Evolutionary conservation across 257 asterid species (phyloP), one percentile per base, ranked within the genome.

Genomic region (Knoxia roxburghii): DNA sequence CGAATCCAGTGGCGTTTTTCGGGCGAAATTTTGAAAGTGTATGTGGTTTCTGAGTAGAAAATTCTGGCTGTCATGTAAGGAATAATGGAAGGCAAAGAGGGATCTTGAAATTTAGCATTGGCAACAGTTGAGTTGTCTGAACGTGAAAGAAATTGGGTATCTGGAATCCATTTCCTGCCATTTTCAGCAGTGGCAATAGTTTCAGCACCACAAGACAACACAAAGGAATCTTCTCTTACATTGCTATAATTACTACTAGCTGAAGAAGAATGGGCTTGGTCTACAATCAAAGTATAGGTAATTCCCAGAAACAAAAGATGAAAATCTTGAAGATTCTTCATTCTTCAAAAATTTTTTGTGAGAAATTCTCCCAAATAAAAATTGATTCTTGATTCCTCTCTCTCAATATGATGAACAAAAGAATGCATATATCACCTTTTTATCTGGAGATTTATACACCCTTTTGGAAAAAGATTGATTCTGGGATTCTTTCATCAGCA

Each of bases 21-120:
- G 0, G 86, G 79, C 6, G 87, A 80, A 61, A 86, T 27, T 0
- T 70, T 15, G 77, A 90, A 81, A 13, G 45, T 66, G 55, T 87
- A 87, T 0, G 85, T 63, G 61, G 95, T 29, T 79, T 80, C 41
- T 50, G 76, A 69, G 59, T 65, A 55, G 74, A 90, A 86, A 32
- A 90, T 37, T 46, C 95, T 78, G 27, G 95, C 90, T 0, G 83
- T 79, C 97, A 87, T 87, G 77, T 85, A 90, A 0, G 95, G 97
- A 10, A 86, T 41, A 12, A 71, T 71, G 49, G 90, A 87, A 12
- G 91, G 88, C 67, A 90, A 78, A 8, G 95, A 81, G 55, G 95
- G 87, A 68, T 87, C 92, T 72, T 84, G 96, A 64, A 61, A 72
- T 58, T 75, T 59, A 29, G 97, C 87, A 1, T 58, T 56, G 64